Evolutionary conservation across 2,329 filamentous ascomycete genomes (phyloP), one percentile per base, ranked within the genome.

Genomic region (Hymenoscyphus salicellus): DNA sequence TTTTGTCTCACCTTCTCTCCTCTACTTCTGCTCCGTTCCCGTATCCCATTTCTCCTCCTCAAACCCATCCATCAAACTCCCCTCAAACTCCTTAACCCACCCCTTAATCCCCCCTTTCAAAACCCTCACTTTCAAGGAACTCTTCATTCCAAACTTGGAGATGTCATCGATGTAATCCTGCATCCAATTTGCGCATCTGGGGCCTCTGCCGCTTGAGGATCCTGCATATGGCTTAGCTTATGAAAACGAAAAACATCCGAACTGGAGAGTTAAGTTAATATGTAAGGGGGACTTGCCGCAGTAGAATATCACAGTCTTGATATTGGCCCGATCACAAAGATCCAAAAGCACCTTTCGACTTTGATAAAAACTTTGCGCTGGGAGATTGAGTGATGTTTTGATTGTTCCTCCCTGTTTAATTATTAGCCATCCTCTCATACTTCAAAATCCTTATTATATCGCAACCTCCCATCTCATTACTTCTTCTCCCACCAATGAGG

Each of bases 341-440:
- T 79, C 78, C 66, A 84, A 80, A 32, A 85, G 72, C 5, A 76
- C 75, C 3, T 79, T 77, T 5, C 83, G 77, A 3, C 81, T 81
- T 60, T 81, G 80, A 61, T 83, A 84, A 46, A 86, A 78, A 14
- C 78, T 81, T 62, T 86, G 83, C 8, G 84, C 83, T 0, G 84
- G 83, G 16, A 86, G 75, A 68, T 86, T 86, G 67, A 89, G 78
- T 0, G 86, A 86, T 2, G 80, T 81, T 8, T 77, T 76, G 62
- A 89, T 83, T 0, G 85, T 88, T 49, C 86, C 87, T 30, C 87
- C 87, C 82, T 56, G 38, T 52, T 20, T 20, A 38, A 61, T 6
- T 23, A 1, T 11, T 30, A 16, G 43, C n/a, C 28, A 60, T 62
- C 17, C 14, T 30, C 8, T 10, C 3, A 5, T 16, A 23, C 16